A percentile compares a stretch with the other conserved stretches of the same genome.
Conservation (phyloP, 2,329 filamentous ascomycete species). For the Ceratocystis smalleyi region DNA sequence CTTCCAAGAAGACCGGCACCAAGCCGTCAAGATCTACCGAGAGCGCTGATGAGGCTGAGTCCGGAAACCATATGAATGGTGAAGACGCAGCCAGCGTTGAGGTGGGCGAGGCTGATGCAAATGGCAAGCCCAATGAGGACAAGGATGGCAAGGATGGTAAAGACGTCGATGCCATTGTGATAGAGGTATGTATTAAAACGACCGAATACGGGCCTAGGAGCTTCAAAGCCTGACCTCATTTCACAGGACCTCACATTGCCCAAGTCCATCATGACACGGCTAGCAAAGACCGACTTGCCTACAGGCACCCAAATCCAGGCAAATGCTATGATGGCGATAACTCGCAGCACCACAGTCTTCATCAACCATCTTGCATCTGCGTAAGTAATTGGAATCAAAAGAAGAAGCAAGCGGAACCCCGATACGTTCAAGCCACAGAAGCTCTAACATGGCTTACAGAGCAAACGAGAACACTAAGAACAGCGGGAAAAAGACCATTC, state of each 20-base stretch:
- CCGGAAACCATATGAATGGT: neutral
- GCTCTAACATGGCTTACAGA: slow-evolving; percentile 27
- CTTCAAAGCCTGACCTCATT: neutral
- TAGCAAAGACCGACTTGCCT: slow-evolving; percentile 66
- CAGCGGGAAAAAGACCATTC: slow-evolving; percentile 63
- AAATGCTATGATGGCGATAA: slow-evolving; percentile 64
- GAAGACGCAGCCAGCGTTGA: neutral
- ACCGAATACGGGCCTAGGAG: neutral
- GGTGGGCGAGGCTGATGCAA: neutral
- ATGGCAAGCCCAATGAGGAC: slow-evolving; percentile 22
- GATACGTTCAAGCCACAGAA: no score
- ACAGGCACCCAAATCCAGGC: slow-evolving; percentile 71
- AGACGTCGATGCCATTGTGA: slow-evolving; percentile 30
- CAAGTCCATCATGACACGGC: slow-evolving; percentile 63
- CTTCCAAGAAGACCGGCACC: slow-evolving; percentile 23
- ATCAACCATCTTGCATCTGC: slow-evolving; percentile 63
- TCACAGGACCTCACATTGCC: slow-evolving; percentile 57
- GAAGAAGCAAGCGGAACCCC: neutral
- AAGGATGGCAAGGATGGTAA: slow-evolving; percentile 17
- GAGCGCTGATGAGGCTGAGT: neutral
- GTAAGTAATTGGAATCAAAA: slow-evolving; percentile 34
- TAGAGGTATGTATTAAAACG: slow-evolving; percentile 32
- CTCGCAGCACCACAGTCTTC: slow-evolving; percentile 69
- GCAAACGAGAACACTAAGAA: slow-evolving; percentile 55
- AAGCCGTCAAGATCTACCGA: slow-evolving; percentile 24